These are phyloP conservation scores for Claviceps africana DNA, from an alignment of 2,329 filamentous ascomycete species.

Conservation along the genomic window DNA sequence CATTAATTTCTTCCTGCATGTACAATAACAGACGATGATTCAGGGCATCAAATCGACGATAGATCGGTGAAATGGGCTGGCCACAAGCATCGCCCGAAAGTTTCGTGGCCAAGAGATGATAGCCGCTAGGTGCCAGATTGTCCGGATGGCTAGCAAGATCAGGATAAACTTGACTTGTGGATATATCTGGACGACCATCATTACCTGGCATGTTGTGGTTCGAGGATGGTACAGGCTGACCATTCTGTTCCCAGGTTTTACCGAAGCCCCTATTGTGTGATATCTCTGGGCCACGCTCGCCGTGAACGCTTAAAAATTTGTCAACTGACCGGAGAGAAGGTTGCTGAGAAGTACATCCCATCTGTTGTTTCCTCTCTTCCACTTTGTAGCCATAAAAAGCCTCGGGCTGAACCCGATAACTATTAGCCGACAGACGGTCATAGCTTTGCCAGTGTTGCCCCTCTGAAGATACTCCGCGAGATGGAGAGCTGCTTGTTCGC, in stretches of 20 bases:
- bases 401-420: not conserved
- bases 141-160: not conserved
- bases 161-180: not conserved
- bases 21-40: slow-evolving; percentile 74
- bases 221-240: not conserved
- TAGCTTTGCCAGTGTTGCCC: not conserved
- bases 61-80: slow-evolving; percentile 44
- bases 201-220: not conserved
- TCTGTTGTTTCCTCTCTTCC: slow-evolving; percentile 1
- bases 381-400: not conserved
- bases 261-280: not conserved
- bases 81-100: slow-evolving; percentile 21
- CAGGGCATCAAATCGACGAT: slow-evolving; percentile 67
- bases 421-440: not conserved
- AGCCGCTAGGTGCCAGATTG: slow-evolving; percentile 34
- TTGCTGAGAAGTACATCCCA: slow-evolving; percentile 1
- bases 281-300: not conserved
- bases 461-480: not conserved
- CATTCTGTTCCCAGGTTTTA: slow-evolving; percentile 1
- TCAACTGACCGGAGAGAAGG: not conserved
- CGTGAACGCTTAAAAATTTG: not conserved
- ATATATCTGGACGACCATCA: slow-evolving; percentile 1
- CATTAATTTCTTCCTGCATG: slow-evolving; percentile 70
- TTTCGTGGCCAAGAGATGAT: slow-evolving; percentile 46
- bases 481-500: slow-evolving; percentile 2